phyloP scores from a whole-genome alignment of 2,329 filamentous ascomycete species.

The Monascus ruber region DNA sequence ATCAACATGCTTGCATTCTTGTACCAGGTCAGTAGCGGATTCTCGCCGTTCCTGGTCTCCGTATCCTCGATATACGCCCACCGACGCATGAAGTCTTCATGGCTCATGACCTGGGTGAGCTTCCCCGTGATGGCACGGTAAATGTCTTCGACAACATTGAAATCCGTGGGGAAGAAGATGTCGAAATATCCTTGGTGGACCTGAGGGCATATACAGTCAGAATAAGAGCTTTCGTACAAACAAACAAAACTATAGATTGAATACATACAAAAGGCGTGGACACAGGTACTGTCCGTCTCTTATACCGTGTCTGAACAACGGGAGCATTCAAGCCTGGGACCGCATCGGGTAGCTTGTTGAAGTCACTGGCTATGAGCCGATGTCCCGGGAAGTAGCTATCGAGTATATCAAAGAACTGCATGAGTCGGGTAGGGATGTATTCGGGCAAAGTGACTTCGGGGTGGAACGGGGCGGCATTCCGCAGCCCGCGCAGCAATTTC shows the following conservation, averaged over 20 bases:
- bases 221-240: background rate
- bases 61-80: slow-evolving; percentile 92
- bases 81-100: slow-evolving; percentile 79
- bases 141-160: slow-evolving; percentile 77
- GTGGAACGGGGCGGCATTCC: slow-evolving; percentile 55
- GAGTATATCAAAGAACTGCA: slow-evolving; percentile 94
- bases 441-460: slow-evolving; percentile 72
- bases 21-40: slow-evolving; percentile 85
- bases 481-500: slow-evolving; percentile 49
- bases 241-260: background rate
- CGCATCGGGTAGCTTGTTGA: slow-evolving; percentile 73
- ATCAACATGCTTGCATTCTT: slow-evolving; percentile 89
- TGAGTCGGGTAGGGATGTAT: slow-evolving; percentile 85
- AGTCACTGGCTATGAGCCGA: slow-evolving; percentile 79
- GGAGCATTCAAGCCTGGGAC: slow-evolving; percentile 79
- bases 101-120: slow-evolving; percentile 69
- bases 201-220: slow-evolving; percentile 33
- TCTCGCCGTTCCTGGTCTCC: slow-evolving; percentile 79
- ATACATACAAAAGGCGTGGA: slow-evolving; percentile 73
- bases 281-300: slow-evolving; percentile 77
- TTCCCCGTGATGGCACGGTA: slow-evolving; percentile 91
- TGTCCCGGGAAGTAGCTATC: slow-evolving; percentile 82
- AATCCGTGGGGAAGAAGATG: slow-evolving; percentile 96
- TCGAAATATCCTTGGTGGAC: slow-evolving; percentile 98
- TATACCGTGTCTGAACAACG: slow-evolving; percentile 89